Conservation (phyloP, 129 eudicot species). For the Erigeron canadensis region DNA sequence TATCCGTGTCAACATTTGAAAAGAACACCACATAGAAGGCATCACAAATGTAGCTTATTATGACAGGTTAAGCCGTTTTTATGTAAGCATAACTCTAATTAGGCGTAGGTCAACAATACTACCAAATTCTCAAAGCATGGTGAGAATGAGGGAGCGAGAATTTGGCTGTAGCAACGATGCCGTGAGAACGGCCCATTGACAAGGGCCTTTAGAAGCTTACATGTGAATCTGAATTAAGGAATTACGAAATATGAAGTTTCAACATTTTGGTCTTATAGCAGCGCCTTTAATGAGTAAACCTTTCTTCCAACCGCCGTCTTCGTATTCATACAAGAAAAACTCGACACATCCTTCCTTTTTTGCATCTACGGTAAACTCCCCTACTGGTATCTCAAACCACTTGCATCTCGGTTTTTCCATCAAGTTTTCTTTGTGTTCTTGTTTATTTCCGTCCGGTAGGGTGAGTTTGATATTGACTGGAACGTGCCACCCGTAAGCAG, state of each 20-base stretch:
- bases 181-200: no score
- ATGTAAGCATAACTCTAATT: slow-evolving; percentile 2
- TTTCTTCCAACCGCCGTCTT: slow-evolving; percentile 80
- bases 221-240: not conserved
- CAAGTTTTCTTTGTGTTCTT: slow-evolving; percentile 53
- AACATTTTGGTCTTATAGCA: slow-evolving; percentile 53
- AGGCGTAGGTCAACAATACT: no score
- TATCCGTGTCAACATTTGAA: not conserved
- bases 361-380: slow-evolving; percentile 48
- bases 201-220: slow-evolving; percentile 10
- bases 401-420: slow-evolving; percentile 54
- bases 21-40: slow-evolving; percentile 5
- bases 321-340: slow-evolving; percentile 59
- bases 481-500: slow-evolving; percentile 62
- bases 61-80: not conserved
- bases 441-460: slow-evolving; percentile 56
- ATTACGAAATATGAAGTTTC: no score
- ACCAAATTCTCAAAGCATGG: no score
- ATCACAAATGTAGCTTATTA: slow-evolving; percentile 10
- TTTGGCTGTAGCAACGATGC: no score
- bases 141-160: no score
- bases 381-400: slow-evolving; percentile 73
- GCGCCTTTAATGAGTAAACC: slow-evolving; percentile 74
- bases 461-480: slow-evolving; percentile 62
- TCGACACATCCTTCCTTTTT: slow-evolving; percentile 60